These are phyloP conservation scores for Penicillium sp. DNA, from an alignment of 2,329 filamentous ascomycete species.

Conservation along the genomic window DNA sequence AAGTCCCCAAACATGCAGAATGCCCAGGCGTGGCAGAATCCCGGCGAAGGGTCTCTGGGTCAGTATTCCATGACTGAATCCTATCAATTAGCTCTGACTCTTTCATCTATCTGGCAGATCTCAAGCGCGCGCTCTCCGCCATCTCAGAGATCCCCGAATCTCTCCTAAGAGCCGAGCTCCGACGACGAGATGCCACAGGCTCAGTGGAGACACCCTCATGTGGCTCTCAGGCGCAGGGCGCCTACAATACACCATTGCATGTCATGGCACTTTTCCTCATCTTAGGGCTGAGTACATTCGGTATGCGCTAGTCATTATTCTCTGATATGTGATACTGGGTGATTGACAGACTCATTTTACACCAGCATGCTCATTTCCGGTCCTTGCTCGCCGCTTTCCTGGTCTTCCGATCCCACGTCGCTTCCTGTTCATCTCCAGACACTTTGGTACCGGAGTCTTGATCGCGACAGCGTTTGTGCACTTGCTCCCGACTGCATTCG, in stretches of 20 bases:
- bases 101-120: constrained; percentile 11
- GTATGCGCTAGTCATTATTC: constrained; percentile 26
- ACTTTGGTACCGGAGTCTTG: constrained; percentile 60
- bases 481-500: constrained; percentile 64
- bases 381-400: constrained; percentile 61
- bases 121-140: constrained; percentile 19
- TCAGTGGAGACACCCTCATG: constrained; percentile 30
- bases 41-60: constrained; percentile 17
- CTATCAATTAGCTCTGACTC: background rate
- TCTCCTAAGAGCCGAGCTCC: constrained; percentile 35
- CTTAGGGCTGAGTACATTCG: constrained; percentile 52
- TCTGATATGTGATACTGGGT: background rate
- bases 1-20: constrained; percentile 21
- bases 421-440: constrained; percentile 60
- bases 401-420: constrained; percentile 60
- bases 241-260: constrained; percentile 67
- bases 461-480: constrained; percentile 61
- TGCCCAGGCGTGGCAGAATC: constrained; percentile 16
- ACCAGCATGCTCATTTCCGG: constrained; percentile 61
- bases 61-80: background rate
- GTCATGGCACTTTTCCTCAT: constrained; percentile 69
- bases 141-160: constrained; percentile 35
- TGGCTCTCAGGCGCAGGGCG: constrained; percentile 36
- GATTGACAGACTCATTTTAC: constrained; percentile 7
- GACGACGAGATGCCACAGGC: constrained; percentile 24